phyloP scores from a whole-genome alignment of 2,329 filamentous ascomycete species.

The Penicillium sp. region DNA sequence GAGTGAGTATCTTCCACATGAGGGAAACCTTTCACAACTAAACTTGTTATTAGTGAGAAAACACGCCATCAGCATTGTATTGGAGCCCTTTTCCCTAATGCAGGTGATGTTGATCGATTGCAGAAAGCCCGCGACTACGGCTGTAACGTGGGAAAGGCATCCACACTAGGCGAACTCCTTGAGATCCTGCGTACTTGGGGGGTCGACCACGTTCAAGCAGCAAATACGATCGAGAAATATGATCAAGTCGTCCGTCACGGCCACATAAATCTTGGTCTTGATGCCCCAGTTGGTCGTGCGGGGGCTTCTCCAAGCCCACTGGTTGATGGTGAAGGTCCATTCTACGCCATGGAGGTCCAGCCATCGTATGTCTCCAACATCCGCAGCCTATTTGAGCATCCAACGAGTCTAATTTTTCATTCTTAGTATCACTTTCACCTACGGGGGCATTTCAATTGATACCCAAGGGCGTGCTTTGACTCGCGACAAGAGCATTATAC shows the following conservation, averaged over 20 bases:
- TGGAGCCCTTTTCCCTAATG: constrained; percentile 33
- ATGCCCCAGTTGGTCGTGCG: constrained; percentile 26
- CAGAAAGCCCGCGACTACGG: constrained; percentile 35
- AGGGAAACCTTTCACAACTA: background rate
- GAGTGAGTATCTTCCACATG: constrained; percentile 16
- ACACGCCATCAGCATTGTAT: constrained; percentile 32
- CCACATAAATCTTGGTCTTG: constrained; percentile 19
- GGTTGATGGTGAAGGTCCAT: constrained; percentile 35
- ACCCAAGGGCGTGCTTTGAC: constrained; percentile 33
- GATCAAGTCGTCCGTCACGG: constrained; percentile 23
- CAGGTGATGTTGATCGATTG: constrained; percentile 36
- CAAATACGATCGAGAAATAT: constrained; percentile 32
- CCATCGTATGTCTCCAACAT: constrained; percentile 32
- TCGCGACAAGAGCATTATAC: constrained; percentile 25
- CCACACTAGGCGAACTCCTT: constrained; percentile 25
- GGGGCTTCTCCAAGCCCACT: constrained; percentile 26
- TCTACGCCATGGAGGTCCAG: constrained; percentile 38
- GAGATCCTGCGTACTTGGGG: constrained; percentile 31
- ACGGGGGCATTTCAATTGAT: constrained; percentile 36
- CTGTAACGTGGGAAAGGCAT: constrained; percentile 34
- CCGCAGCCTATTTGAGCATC: no score
- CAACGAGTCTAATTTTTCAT: background rate
- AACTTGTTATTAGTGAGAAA: constrained; percentile 25
- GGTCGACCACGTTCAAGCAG: constrained; percentile 27
- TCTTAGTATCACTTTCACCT: constrained; percentile 38